Percentiles rank a stretch among this genome's conserved stretches.
These are phyloP conservation scores for Hemerocallis citrina DNA, from an alignment of 106 monocot genomes.

Conservation along the genomic window DNA sequence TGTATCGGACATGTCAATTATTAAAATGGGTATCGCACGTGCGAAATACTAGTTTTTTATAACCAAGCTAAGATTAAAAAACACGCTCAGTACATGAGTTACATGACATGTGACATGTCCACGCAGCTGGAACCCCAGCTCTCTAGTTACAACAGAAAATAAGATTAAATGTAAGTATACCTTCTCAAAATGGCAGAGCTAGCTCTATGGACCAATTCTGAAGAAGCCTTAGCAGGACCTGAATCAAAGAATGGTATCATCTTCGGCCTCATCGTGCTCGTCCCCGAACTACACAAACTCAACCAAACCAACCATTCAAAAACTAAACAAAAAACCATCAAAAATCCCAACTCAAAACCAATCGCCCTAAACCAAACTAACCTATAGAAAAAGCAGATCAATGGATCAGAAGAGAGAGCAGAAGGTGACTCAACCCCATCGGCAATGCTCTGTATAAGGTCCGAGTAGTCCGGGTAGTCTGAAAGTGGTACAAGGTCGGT, in stretches of 20 bases:
- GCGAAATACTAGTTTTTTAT: too few relatives aligned
- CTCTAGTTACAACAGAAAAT: too few relatives aligned
- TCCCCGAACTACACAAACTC: slow-evolving; percentile 11
- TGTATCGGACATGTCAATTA: too few relatives aligned
- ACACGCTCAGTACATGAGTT: too few relatives aligned
- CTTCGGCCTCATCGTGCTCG: slow-evolving; percentile 12
- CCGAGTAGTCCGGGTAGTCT: slow-evolving; percentile 13
- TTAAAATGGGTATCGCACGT: too few relatives aligned
- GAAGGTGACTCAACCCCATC: slow-evolving; percentile 5
- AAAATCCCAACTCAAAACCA: not conserved
- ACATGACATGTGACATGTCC: too few relatives aligned
- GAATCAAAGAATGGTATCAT: slow-evolving; percentile 23
- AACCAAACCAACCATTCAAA: not conserved
- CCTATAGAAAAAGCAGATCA: slow-evolving; percentile 22
- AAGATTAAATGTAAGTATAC: not conserved
- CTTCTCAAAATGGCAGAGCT: slow-evolving; percentile 7
- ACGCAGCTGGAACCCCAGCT: too few relatives aligned
- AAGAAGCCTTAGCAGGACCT: not conserved
- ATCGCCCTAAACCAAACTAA: not conserved
- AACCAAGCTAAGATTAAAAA: too few relatives aligned
- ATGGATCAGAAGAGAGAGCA: slow-evolving; percentile 10
- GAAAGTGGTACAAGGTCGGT: slow-evolving; percentile 13
- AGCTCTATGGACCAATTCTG: not conserved
- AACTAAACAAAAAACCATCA: not conserved
- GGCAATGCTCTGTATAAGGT: slow-evolving; percentile 9